These are phyloP conservation scores for Aspergillus nomiae DNA, from an alignment of 2,329 filamentous ascomycete genomes.

Conservation along the genomic window DNA sequence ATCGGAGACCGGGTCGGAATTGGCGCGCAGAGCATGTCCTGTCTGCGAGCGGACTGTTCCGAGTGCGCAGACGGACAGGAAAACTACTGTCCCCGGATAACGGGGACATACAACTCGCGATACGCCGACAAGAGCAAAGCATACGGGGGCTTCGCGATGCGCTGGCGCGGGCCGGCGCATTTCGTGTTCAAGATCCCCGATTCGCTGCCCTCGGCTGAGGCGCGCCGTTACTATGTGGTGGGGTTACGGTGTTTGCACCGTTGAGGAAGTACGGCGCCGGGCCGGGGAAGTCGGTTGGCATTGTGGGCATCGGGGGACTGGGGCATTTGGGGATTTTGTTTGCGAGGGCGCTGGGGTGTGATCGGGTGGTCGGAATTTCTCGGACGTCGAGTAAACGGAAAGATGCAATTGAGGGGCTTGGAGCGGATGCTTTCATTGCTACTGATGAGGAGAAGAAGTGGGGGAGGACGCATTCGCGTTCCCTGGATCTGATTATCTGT, in stretches of 20 bases:
- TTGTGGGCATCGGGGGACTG: slow-evolving; percentile 72
- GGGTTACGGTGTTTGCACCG: slow-evolving; percentile 72
- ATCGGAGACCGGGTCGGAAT: slow-evolving; percentile 66
- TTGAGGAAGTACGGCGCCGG: slow-evolving; percentile 68
- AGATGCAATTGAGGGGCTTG: slow-evolving; percentile 55
- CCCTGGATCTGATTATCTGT: slow-evolving; percentile 59
- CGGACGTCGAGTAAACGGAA: slow-evolving; percentile 52
- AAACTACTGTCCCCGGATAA: slow-evolving; percentile 42
- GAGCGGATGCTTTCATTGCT: slow-evolving; percentile 59
- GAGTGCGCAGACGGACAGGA: slow-evolving; percentile 42
- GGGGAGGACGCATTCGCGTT: slow-evolving; percentile 50
- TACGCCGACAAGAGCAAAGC: slow-evolving; percentile 39
- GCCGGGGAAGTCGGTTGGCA: slow-evolving; percentile 69
- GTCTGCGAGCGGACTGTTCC: slow-evolving; percentile 47
- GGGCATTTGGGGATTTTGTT: slow-evolving; percentile 74
- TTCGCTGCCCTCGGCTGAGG: slow-evolving; percentile 50
- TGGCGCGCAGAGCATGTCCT: slow-evolving; percentile 62
- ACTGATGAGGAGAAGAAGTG: slow-evolving; percentile 60
- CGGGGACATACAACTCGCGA: slow-evolving; percentile 40
- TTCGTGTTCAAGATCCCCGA: slow-evolving; percentile 64
- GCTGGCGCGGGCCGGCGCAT: slow-evolving; percentile 57
- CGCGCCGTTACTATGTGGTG: slow-evolving; percentile 77
- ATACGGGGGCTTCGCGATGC: slow-evolving; percentile 59
- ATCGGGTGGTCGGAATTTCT: slow-evolving; percentile 61
- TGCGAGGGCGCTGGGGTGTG: slow-evolving; percentile 69